phyloP scores from a whole-genome alignment of 495 filamentous ascomycete species.

The Podospora fimiseda region DNA sequence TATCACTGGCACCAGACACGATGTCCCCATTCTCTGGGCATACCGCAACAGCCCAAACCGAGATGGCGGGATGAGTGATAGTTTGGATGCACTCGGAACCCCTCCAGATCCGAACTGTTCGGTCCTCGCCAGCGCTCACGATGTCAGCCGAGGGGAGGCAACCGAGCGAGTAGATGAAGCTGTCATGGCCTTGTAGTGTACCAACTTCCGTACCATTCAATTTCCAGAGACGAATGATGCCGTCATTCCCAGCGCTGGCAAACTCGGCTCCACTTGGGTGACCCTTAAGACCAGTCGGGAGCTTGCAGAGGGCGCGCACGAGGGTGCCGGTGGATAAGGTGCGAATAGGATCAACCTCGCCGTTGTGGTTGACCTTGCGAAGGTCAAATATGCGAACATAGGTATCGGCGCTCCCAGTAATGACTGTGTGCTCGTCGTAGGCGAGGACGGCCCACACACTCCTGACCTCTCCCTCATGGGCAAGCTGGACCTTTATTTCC shows the following conservation, averaged over 20 bases:
- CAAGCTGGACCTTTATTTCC: slow-evolving; percentile 53
- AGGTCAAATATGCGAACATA: slow-evolving; percentile 74
- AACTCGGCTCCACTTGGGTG: slow-evolving; percentile 79
- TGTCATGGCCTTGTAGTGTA: slow-evolving; percentile 81
- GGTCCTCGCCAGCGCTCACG: slow-evolving; percentile 87
- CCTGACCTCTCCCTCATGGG: slow-evolving; percentile 65
- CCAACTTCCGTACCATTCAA: slow-evolving; percentile 64
- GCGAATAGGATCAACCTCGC: slow-evolving; percentile 68
- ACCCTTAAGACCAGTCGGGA: slow-evolving; percentile 50
- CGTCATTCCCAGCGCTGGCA: slow-evolving; percentile 84
- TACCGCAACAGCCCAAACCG: slow-evolving; percentile 85
- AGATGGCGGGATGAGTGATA: slow-evolving; percentile 95
- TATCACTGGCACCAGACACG: slow-evolving; percentile 85
- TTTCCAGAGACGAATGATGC: slow-evolving; percentile 77
- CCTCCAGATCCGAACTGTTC: slow-evolving; percentile 84
- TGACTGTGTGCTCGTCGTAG: slow-evolving; percentile 69
- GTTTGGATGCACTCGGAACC: slow-evolving; percentile 80
- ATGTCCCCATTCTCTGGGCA: slow-evolving; percentile 83
- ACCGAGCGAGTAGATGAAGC: slow-evolving; percentile 87
- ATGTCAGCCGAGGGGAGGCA: slow-evolving; percentile 75
- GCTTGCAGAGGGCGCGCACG: slow-evolving; percentile 76
- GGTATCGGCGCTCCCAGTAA: slow-evolving; percentile 90
- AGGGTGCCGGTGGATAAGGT: slow-evolving; percentile 74
- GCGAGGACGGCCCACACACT: slow-evolving; percentile 85
- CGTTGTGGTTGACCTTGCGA: slow-evolving; percentile 57